Conservation (phyloP, 2,329 filamentous ascomycete species). For the Myriosclerotinia duriaeana region DNA sequence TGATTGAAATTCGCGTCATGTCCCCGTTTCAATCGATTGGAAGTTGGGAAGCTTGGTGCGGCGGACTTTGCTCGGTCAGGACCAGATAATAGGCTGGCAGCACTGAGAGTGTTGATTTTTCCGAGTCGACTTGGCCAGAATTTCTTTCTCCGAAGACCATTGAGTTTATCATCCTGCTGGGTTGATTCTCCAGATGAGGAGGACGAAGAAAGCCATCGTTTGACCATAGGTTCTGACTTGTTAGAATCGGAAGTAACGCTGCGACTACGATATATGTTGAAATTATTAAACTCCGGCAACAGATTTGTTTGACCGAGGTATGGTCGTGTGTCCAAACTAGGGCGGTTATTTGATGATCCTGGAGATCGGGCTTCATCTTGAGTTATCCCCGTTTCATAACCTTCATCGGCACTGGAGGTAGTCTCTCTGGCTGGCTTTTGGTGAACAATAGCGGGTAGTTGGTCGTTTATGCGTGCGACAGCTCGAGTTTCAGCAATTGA, state of each 20-base stretch:
- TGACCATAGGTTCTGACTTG: slow-evolving; percentile 15
- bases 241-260: background rate
- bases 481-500: background rate
- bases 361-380: background rate
- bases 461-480: background rate
- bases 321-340: background rate
- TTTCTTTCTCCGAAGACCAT: background rate
- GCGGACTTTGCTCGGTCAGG: slow-evolving; percentile 3
- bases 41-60: background rate
- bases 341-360: background rate
- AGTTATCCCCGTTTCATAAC: slow-evolving; percentile 3
- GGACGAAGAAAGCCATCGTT: slow-evolving; percentile 9
- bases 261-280: slow-evolving; percentile 13
- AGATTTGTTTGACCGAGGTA: background rate
- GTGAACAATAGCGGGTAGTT: background rate
- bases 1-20: background rate
- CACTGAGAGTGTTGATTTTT: slow-evolving; percentile 9
- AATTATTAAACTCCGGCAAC: slow-evolving; percentile 8
- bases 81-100: slow-evolving; percentile 1
- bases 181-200: slow-evolving; percentile 18
- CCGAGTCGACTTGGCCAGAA: slow-evolving; percentile 6
- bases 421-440: background rate
- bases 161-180: background rate
- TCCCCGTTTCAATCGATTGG: background rate
- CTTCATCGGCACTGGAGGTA: slow-evolving; percentile 3